Percentiles rank a stretch among this genome's conserved stretches.
Conservation (phyloP, 2,329 filamentous ascomycete species). For the Neurospora crassa region DNA sequence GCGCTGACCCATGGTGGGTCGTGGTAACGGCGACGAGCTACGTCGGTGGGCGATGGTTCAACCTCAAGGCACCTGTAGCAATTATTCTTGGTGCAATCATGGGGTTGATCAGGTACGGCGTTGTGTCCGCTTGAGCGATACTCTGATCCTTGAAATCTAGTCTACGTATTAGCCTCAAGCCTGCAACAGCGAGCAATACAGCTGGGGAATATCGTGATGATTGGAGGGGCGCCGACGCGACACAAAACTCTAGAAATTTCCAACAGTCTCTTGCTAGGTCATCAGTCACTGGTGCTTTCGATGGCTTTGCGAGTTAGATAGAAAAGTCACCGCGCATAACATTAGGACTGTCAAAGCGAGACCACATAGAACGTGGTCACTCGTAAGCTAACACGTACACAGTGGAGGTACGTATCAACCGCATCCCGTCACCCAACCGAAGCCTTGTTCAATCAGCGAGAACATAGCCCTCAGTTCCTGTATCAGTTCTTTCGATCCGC, state of each 20-base stretch:
- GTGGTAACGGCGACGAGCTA: constrained; percentile 42
- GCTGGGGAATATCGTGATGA: neutral
- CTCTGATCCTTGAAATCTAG: neutral
- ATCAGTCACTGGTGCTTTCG: neutral
- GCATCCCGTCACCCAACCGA: neutral
- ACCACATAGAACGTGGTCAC: neutral
- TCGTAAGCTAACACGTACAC: neutral
- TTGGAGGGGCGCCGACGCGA: neutral
- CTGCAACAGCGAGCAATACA: neutral
- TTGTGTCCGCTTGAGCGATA: constrained; percentile 19
- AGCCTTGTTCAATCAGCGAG: constrained; percentile 2
- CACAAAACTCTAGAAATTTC: neutral
- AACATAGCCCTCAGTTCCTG: constrained; percentile 19
- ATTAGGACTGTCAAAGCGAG: neutral
- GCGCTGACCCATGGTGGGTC: constrained; percentile 53
- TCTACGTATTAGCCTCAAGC: neutral
- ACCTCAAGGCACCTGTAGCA: constrained; percentile 30
- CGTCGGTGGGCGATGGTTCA: constrained; percentile 38
- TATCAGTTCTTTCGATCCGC: constrained; percentile 13
- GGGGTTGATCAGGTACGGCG: constrained; percentile 37
- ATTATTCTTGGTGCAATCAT: constrained; percentile 37
- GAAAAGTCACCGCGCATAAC: neutral
- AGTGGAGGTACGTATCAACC: neutral
- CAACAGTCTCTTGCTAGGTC: no score
- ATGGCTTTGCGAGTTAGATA: neutral